These are phyloP conservation scores for Venturia asperata DNA, from an alignment of 2,329 filamentous ascomycete genomes.

Conservation along the genomic window DNA sequence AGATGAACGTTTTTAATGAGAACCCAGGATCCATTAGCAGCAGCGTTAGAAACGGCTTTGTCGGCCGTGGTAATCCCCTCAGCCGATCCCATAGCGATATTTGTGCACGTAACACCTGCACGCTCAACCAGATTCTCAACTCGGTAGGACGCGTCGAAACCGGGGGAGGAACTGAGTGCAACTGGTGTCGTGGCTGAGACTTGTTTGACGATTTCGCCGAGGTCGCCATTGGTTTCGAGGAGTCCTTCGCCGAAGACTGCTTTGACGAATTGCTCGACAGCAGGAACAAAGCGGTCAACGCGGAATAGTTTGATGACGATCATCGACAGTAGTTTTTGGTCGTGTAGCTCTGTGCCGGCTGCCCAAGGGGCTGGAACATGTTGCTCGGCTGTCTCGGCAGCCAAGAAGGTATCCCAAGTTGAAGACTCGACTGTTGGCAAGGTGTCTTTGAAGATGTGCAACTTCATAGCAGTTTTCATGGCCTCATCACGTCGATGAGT, in stretches of 20 bases:
- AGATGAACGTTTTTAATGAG: conserved; percentile 98
- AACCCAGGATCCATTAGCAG: conserved; percentile 89
- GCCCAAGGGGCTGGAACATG: conserved; percentile 72
- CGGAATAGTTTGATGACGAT: conserved; percentile 91
- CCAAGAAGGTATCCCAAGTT: conserved; percentile 76
- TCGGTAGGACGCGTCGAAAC: conserved; percentile 98
- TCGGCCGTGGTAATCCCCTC: conserved; percentile 88
- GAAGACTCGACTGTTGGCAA: conserved; percentile 55
- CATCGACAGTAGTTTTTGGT: conserved; percentile 74
- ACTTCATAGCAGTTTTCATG: conserved; percentile 59
- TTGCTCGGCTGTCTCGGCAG: conserved; percentile 79
- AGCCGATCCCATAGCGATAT: conserved; percentile 98
- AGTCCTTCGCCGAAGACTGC: conserved; percentile 78
- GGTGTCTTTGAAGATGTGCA: conserved; percentile 66
- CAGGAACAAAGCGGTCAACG: conserved; percentile 88
- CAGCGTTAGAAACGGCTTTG: conserved; percentile 89
- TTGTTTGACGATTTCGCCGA: conserved; percentile 76
- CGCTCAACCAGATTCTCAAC: conserved; percentile 90
- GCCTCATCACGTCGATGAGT: conserved; percentile 58
- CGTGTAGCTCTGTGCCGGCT: conserved; percentile 54
- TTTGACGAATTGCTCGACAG: conserved; percentile 82
- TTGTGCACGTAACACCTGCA: conserved; percentile 74
- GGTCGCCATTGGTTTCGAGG: conserved; percentile 76
- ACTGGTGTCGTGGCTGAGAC: conserved; percentile 80
- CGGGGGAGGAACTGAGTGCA: conserved; percentile 86